These are phyloP conservation scores for Tricholomella constricta DNA, from an alignment of 768 basidiomycete species.

Conservation along the genomic window DNA sequence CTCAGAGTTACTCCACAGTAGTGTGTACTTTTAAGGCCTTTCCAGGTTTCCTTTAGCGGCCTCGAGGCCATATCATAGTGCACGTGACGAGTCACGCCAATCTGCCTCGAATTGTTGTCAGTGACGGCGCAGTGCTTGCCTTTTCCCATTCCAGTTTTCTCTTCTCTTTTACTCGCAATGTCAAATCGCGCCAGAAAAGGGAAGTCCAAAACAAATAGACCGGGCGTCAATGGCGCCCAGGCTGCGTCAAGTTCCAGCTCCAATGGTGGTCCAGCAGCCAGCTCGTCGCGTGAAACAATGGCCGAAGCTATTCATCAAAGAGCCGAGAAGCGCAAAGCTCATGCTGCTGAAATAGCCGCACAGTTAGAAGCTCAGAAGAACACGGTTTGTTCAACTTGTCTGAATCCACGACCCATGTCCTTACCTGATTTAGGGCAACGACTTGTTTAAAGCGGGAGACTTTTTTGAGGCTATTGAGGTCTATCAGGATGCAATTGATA, in stretches of 20 bases:
- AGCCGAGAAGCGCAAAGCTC: slow-evolving; percentile 8
- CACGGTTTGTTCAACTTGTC: not conserved
- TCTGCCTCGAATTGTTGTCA: too few relatives aligned
- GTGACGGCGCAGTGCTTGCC: too few relatives aligned
- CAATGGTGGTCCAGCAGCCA: not conserved
- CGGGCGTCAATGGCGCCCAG: not conserved
- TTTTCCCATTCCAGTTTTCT: not conserved
- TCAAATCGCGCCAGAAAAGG: slow-evolving; percentile 6
- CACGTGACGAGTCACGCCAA: too few relatives aligned
- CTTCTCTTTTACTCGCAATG: not conserved
- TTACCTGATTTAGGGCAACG: slow-evolving; percentile 31
- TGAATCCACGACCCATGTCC: not conserved
- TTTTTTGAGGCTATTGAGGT: slow-evolving; percentile 29
- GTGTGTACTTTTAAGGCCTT: too few relatives aligned
- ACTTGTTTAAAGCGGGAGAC: slow-evolving; percentile 29
- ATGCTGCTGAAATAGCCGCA: slow-evolving; percentile 1
- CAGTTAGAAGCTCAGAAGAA: slow-evolving; percentile 9
- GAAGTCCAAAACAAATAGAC: slow-evolving; percentile 1
- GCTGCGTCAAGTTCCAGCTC: not conserved
- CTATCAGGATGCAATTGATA: slow-evolving; percentile 30
- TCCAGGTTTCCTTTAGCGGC: too few relatives aligned
- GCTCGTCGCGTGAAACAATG: slow-evolving; percentile 9
- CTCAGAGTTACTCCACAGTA: too few relatives aligned
- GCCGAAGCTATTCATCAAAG: slow-evolving; percentile 3
- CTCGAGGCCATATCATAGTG: too few relatives aligned